phyloP scores from a whole-genome alignment of 2,329 filamentous ascomycete species.

The Emergomyces pasteurianus region DNA sequence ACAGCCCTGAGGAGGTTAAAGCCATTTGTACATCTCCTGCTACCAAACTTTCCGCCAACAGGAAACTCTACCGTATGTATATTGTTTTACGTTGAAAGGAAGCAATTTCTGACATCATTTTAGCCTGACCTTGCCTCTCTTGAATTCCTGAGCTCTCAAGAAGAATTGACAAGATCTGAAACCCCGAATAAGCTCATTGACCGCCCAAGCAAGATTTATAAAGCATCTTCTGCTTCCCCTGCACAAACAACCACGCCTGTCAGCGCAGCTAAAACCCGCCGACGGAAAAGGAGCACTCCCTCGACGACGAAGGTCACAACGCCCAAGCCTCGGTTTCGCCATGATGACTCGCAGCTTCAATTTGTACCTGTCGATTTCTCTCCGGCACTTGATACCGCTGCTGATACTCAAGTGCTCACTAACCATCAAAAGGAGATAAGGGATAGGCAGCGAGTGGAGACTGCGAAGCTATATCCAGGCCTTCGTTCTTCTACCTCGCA shows the following conservation, averaged over 20 bases:
- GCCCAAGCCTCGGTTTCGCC: conserved; percentile 48
- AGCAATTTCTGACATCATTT: conserved; percentile 3
- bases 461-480: conserved; percentile 55
- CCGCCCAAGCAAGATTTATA: neutral
- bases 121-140: conserved; percentile 10
- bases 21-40: conserved; percentile 39
- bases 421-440: conserved; percentile 68
- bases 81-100: neutral
- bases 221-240: neutral
- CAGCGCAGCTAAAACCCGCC: neutral
- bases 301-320: conserved; percentile 19
- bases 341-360: conserved; percentile 72
- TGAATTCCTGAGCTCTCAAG: conserved; percentile 38
- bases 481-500: conserved; percentile 39
- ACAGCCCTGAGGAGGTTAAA: conserved; percentile 49
- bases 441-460: conserved; percentile 55
- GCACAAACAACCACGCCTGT: neutral
- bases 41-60: conserved; percentile 37
- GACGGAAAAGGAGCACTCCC: conserved; percentile 16
- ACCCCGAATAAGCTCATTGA: neutral
- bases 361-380: conserved; percentile 59
- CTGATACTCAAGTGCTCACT: conserved; percentile 62
- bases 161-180: conserved; percentile 29
- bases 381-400: conserved; percentile 33
- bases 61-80: conserved; percentile 21